phyloP scores from a whole-genome alignment of 129 eudicot genomes.

The Lonicera japonica region DNA sequence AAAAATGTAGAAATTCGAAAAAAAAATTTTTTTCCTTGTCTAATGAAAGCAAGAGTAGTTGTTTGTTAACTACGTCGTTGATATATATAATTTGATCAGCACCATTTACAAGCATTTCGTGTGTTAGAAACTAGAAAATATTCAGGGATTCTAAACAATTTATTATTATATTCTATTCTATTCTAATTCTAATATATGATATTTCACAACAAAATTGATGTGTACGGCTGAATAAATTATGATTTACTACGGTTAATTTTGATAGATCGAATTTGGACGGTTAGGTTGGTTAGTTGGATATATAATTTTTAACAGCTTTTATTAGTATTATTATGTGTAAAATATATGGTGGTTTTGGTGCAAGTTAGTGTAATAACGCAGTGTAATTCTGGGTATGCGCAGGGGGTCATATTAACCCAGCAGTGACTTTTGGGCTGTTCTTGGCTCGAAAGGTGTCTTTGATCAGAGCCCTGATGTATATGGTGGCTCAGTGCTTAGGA shows the following conservation, averaged over 20 bases:
- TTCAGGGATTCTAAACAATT: no score
- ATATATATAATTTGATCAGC: no score
- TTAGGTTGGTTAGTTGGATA: neutral
- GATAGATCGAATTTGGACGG: neutral
- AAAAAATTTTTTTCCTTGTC: neutral
- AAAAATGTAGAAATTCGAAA: neutral
- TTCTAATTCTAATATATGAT: no score
- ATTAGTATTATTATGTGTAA: neutral
- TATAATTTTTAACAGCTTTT: neutral
- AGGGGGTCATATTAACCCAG: constrained; percentile 93
- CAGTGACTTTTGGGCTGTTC: constrained; percentile 76
- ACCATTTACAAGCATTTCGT: no score
- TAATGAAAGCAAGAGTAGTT: neutral
- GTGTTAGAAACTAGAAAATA: no score
- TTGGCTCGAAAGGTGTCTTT: constrained; percentile 76
- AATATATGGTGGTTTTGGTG: neutral
- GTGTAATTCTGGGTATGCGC: neutral
- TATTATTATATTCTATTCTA: no score
- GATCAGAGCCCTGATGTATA: constrained; percentile 64
- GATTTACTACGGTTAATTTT: neutral
- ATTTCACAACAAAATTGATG: no score
- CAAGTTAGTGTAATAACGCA: neutral
- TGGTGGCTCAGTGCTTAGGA: constrained; percentile 82
- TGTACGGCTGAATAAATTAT: no score
- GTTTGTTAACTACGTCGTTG: neutral